phyloP scores from a whole-genome alignment of 352 stramenopile species.

The Globisporangium barbulae region DNA sequence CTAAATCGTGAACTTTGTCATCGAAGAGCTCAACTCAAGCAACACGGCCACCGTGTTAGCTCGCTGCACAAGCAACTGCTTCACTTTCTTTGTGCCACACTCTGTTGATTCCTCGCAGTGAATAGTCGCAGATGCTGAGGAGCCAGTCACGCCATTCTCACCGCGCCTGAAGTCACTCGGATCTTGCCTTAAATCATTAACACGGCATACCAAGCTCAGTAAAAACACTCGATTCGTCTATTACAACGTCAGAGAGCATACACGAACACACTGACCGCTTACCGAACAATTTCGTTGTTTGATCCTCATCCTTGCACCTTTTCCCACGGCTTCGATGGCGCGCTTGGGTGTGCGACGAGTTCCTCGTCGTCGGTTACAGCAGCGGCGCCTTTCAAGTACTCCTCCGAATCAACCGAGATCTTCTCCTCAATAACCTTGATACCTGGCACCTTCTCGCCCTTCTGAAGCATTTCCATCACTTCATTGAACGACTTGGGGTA shows the following conservation, averaged over 20 bases:
- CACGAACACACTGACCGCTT: not conserved
- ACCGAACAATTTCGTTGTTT: not conserved
- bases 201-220: not conserved
- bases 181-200: not conserved
- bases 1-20: too few relatives aligned
- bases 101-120: too few relatives aligned
- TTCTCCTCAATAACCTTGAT: slow-evolving; percentile 77
- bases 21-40: too few relatives aligned
- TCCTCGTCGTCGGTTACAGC: slow-evolving; percentile 1
- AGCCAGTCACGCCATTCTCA: too few relatives aligned
- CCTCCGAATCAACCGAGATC: slow-evolving; percentile 50
- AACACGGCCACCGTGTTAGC: too few relatives aligned
- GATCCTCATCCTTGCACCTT: slow-evolving; percentile 26
- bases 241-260: not conserved
- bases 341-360: slow-evolving; percentile 7
- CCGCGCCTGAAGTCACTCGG: too few relatives aligned
- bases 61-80: too few relatives aligned
- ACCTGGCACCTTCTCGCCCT: slow-evolving; percentile 63
- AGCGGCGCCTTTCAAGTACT: slow-evolving; percentile 8
- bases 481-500: slow-evolving; percentile 74
- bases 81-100: too few relatives aligned
- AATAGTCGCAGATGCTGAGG: too few relatives aligned
- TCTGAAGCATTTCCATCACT: slow-evolving; percentile 73
- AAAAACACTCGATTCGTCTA: not conserved
- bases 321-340: slow-evolving; percentile 42